phyloP scores from a whole-genome alignment of 1,284 basidiomycete species.

The Caloboletus inedulis region DNA sequence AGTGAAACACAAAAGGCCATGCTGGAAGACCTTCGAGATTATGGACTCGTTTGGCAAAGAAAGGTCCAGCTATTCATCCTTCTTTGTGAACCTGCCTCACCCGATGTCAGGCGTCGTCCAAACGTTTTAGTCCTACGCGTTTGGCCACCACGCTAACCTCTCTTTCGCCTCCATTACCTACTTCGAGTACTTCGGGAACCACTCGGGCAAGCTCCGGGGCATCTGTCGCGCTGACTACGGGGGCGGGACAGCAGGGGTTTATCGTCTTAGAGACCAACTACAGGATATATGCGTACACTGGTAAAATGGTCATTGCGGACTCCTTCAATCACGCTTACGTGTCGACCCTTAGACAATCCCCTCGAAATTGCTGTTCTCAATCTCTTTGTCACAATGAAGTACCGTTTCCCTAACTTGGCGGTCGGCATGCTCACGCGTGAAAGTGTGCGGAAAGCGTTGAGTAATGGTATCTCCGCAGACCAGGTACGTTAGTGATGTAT shows the following conservation, averaged over 20 bases:
- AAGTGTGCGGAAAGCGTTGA: slow-evolving; percentile 90
- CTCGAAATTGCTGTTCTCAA: slow-evolving; percentile 96
- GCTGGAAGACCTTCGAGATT: slow-evolving; percentile 90
- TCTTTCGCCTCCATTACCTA: slow-evolving; percentile 68
- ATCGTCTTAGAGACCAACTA: slow-evolving; percentile 99
- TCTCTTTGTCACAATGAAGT: slow-evolving; percentile 89
- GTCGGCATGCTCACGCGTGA: slow-evolving; percentile 94
- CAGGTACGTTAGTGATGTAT: slow-evolving; percentile 57
- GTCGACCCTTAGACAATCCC: slow-evolving; percentile 69
- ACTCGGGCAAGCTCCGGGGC: slow-evolving; percentile 17
- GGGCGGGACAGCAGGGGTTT: slow-evolving; percentile 74
- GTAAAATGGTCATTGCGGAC: slow-evolving; percentile 40
- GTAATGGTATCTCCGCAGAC: slow-evolving; percentile 94
- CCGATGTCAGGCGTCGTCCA: slow-evolving; percentile 53
- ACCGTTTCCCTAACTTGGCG: slow-evolving; percentile 94
- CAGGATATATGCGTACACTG: slow-evolving; percentile 96
- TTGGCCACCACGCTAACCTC: slow-evolving; percentile 92
- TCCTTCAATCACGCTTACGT: slow-evolving; percentile 16
- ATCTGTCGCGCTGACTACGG: slow-evolving; percentile 37
- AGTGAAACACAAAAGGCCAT: slow-evolving; percentile 82
- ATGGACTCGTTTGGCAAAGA: slow-evolving; percentile 88
- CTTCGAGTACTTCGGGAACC: slow-evolving; percentile 50
- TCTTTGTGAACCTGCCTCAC: slow-evolving; percentile 7
- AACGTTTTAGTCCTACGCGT: slow-evolving; percentile 93
- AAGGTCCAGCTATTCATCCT: slow-evolving; percentile 42